These are phyloP conservation scores for Huntiella decipiens DNA, from an alignment of 2,329 filamentous ascomycete genomes.

Conservation along the genomic window DNA sequence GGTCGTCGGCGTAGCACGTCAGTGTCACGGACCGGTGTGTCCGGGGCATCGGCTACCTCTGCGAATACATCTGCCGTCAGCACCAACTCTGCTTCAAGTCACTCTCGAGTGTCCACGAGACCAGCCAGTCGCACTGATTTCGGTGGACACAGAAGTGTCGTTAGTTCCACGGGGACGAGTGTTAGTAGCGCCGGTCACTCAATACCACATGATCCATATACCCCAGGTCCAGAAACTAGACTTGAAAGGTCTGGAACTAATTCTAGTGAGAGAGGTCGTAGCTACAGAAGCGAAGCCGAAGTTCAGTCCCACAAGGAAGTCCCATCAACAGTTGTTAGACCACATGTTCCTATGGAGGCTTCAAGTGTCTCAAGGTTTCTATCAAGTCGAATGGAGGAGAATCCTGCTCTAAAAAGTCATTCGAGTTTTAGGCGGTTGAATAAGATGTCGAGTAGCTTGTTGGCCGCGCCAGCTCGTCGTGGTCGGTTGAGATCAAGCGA, in stretches of 20 bases:
- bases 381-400: conserved; percentile 38
- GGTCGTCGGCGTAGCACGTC: conserved; percentile 32
- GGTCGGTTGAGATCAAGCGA: conserved; percentile 51
- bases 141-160: conserved; percentile 20
- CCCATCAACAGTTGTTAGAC: conserved; percentile 1
- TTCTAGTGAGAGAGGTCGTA: conserved; percentile 18
- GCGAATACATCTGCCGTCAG: conserved; percentile 10
- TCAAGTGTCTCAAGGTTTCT: conserved; percentile 28
- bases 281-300: not conserved
- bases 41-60: conserved; percentile 7
- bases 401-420: conserved; percentile 48
- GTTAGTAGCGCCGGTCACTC: conserved; percentile 8
- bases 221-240: conserved; percentile 28
- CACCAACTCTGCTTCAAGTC: conserved; percentile 13
- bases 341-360: conserved; percentile 3
- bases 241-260: conserved; percentile 36
- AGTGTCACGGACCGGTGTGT: conserved; percentile 20
- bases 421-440: conserved; percentile 61
- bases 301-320: conserved; percentile 3
- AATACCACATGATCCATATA: conserved; percentile 27
- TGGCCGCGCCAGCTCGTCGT: conserved; percentile 62
- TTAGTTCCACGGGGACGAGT: conserved; percentile 6
- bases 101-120: conserved; percentile 20
- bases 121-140: conserved; percentile 24
- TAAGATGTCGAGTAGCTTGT: conserved; percentile 55